Evolutionary conservation across 2,329 filamentous ascomycete genomes (phyloP).

Genomic region (Coniochaeta ligniaria): DNA sequence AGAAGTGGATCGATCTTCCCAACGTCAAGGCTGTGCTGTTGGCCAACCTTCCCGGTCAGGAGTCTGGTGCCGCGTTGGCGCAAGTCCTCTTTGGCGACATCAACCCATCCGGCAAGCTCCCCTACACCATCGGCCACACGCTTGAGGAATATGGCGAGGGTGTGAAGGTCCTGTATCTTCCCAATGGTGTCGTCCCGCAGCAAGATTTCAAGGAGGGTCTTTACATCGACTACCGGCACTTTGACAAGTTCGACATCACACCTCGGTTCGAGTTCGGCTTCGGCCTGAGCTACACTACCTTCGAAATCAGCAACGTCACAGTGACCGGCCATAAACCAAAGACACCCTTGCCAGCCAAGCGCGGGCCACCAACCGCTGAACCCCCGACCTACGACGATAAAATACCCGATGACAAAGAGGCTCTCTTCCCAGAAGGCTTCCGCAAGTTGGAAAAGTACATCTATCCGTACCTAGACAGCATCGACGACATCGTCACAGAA

Average conservation of each 20-base stretch:
- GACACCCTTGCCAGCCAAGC: constrained; percentile 26
- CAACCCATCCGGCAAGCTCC: constrained; percentile 72
- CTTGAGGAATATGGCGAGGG: constrained; percentile 70
- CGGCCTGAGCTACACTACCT: constrained; percentile 75
- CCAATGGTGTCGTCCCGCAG: constrained; percentile 66
- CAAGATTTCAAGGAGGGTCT: constrained; percentile 78
- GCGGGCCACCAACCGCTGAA: constrained; percentile 30
- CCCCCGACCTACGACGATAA: constrained; percentile 49
- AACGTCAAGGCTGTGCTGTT: constrained; percentile 73
- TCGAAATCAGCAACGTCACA: constrained; percentile 50
- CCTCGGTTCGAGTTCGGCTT: constrained; percentile 84
- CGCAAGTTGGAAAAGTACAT: constrained; percentile 61
- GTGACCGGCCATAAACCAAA: constrained; percentile 41
- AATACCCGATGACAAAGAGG: constrained; percentile 47
- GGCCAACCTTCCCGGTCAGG: constrained; percentile 81
- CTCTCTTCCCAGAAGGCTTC: constrained; percentile 54
- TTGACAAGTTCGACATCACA: constrained; percentile 67
- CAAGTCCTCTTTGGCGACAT: constrained; percentile 74
- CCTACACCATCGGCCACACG: constrained; percentile 76
- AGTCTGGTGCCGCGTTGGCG: constrained; percentile 74
- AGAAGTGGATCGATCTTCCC: constrained; percentile 71
- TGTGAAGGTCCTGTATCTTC: constrained; percentile 60
- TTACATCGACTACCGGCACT: constrained; percentile 84
- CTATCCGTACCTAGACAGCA: constrained; percentile 57
- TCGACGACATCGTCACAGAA: constrained; percentile 33